Percentiles rank a stretch among this genome's conserved stretches.
These are phyloP conservation scores for Cynanchum wilfordii DNA, from an alignment of 257 asterid genomes.

Conservation along the genomic window DNA sequence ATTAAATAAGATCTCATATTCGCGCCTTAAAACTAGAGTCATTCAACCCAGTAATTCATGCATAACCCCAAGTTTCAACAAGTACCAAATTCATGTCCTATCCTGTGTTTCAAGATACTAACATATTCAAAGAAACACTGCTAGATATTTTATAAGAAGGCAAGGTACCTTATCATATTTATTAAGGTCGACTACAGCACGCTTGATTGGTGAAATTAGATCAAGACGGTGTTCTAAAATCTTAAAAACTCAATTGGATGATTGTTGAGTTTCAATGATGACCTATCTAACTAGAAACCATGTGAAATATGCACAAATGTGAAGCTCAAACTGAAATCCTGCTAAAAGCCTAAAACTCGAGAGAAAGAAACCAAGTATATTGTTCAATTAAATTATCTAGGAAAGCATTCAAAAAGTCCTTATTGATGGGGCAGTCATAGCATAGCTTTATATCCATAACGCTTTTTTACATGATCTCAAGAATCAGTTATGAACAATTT, in stretches of 20 bases:
- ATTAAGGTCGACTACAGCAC: neutral
- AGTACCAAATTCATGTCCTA: neutral
- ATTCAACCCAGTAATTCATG: neutral
- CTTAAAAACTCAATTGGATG: neutral
- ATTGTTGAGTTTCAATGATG: neutral
- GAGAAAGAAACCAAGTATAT: neutral
- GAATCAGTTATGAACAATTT: neutral
- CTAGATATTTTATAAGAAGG: neutral
- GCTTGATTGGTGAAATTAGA: neutral
- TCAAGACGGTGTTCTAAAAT: neutral
- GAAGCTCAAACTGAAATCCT: neutral
- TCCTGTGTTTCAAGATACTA: neutral
- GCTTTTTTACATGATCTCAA: neutral
- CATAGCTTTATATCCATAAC: neutral
- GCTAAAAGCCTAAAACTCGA: neutral
- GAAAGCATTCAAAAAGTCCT: neutral
- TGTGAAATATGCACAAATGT: neutral
- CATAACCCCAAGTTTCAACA: neutral
- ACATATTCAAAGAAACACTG: neutral
- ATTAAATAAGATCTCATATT: neutral
- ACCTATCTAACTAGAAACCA: neutral
- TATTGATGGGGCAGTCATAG: neutral
- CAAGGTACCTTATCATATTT: neutral
- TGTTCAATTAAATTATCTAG: neutral
- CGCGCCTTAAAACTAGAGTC: neutral